phyloP scores from a whole-genome alignment of 129 eudicot genomes.

The Silybum marianum region DNA sequence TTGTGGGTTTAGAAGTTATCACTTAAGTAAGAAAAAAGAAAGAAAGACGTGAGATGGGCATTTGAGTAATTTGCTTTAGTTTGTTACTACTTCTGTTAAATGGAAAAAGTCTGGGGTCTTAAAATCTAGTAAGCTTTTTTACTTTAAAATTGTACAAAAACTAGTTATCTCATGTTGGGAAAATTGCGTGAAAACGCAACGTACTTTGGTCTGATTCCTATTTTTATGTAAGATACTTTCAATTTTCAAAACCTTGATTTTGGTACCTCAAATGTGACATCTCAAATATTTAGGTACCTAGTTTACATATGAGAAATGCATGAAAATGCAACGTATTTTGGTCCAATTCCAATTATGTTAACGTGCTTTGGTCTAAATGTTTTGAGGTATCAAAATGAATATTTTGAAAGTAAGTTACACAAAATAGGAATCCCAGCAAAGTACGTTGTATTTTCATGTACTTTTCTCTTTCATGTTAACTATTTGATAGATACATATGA shows the following conservation, averaged over 20 bases:
- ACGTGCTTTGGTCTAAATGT: background rate
- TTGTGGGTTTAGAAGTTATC: background rate
- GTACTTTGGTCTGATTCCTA: background rate
- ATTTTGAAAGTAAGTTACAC: background rate
- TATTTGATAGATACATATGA: background rate
- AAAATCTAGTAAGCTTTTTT: background rate
- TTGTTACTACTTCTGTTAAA: background rate
- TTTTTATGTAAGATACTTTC: no score
- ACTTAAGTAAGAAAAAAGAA: background rate
- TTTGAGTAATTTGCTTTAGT: no score
- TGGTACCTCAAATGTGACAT: background rate
- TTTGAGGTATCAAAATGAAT: background rate
- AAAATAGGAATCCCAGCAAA: background rate
- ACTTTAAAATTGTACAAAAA: background rate
- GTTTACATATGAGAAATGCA: background rate
- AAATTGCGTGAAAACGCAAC: background rate
- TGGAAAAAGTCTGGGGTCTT: background rate
- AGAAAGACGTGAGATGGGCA: background rate
- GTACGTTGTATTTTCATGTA: background rate
- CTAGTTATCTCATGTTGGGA: no score
- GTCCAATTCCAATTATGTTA: background rate
- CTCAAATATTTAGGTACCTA: background rate
- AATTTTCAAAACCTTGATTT: background rate
- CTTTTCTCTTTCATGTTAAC: background rate
- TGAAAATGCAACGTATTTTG: background rate